phyloP scores from a whole-genome alignment of 139 green algal species.

The Chlorella sp. region DNA sequence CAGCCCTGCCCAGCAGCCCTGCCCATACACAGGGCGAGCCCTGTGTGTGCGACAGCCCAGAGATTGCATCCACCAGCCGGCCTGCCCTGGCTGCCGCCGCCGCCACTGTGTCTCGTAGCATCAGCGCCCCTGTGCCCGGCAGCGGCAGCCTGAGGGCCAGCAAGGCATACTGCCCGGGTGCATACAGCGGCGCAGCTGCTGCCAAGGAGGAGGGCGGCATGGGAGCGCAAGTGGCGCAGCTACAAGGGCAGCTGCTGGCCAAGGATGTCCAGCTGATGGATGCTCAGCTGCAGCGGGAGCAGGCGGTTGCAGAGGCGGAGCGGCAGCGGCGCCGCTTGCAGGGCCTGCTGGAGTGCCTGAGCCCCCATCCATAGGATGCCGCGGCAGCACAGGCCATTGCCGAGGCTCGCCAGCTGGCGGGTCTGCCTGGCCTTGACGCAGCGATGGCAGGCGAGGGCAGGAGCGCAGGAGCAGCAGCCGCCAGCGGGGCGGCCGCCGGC shows the following conservation, averaged over 20 bases:
- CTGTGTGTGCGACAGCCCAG: too few species aligned
- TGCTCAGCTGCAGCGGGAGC: constrained; percentile 44
- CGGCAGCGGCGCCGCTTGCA: constrained; percentile 44
- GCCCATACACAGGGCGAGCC: not conserved
- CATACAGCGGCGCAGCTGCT: not conserved
- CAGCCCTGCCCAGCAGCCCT: not conserved
- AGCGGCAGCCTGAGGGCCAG: not conserved
- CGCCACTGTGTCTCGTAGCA: not conserved
- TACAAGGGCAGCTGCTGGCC: not conserved
- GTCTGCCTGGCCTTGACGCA: not conserved
- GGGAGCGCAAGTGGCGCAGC: not conserved
- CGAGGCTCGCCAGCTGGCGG: constrained; percentile 16
- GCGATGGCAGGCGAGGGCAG: not conserved
- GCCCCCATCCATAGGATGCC: not conserved
- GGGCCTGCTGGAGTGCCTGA: constrained; percentile 8
- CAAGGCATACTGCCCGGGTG: not conserved
- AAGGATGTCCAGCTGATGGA: constrained; percentile 50
- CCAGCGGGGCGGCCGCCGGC: too few species aligned
- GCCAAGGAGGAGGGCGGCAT: not conserved
- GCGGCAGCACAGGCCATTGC: not conserved
- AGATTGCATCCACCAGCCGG: not conserved
- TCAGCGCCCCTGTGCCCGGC: not conserved
- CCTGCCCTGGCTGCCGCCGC: not conserved
- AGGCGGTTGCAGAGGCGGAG: constrained; percentile 37
- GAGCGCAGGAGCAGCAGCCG: too few species aligned